Evolutionary conservation across 257 asterid species (phyloP).

Genomic region (Fraxinus cuspidata): DNA sequence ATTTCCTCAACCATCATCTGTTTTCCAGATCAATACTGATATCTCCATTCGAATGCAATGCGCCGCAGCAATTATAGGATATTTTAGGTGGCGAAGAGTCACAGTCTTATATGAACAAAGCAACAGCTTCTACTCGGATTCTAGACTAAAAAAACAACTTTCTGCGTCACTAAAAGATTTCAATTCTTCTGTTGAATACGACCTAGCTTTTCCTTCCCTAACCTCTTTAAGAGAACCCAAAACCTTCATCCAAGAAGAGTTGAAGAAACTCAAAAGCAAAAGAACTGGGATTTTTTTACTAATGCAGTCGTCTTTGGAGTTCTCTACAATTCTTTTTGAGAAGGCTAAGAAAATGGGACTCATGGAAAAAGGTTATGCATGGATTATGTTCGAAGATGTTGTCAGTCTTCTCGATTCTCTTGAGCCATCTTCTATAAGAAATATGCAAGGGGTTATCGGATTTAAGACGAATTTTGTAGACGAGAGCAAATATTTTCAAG

Average conservation of each 20-base stretch:
- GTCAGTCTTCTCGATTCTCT: slow-evolving; percentile 52
- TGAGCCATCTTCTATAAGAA: slow-evolving; percentile 32
- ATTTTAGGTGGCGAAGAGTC: slow-evolving; percentile 56
- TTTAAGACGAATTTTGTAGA: slow-evolving; percentile 36
- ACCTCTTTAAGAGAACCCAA: slow-evolving; percentile 28
- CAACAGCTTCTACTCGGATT: slow-evolving; percentile 34
- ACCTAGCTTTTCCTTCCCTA: slow-evolving; percentile 36
- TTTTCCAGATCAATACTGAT: slow-evolving; percentile 37
- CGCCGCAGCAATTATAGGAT: slow-evolving; percentile 48
- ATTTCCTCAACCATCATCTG: slow-evolving; percentile 17
- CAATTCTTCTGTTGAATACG: slow-evolving; percentile 33
- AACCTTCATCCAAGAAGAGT: slow-evolving; percentile 26
- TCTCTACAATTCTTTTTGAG: slow-evolving; percentile 44
- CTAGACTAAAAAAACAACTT: slow-evolving; percentile 35
- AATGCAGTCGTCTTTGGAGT: slow-evolving; percentile 45
- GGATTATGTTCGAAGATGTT: slow-evolving; percentile 60
- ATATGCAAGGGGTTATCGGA: slow-evolving; percentile 69
- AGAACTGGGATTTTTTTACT: slow-evolving; percentile 39
- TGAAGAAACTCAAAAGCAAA: slow-evolving; percentile 36
- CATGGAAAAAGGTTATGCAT: slow-evolving; percentile 62
- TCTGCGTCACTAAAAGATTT: slow-evolving; percentile 45
- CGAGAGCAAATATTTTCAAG: slow-evolving; percentile 17
- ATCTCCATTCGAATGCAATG: slow-evolving; percentile 38
- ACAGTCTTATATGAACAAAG: slow-evolving; percentile 43
- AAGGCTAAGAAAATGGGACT: slow-evolving; percentile 49